A percentile compares a stretch with the other conserved stretches of the same genome.
phyloP scores from a whole-genome alignment of 306 rosid species.

The Oxytropis ochrocephala region DNA sequence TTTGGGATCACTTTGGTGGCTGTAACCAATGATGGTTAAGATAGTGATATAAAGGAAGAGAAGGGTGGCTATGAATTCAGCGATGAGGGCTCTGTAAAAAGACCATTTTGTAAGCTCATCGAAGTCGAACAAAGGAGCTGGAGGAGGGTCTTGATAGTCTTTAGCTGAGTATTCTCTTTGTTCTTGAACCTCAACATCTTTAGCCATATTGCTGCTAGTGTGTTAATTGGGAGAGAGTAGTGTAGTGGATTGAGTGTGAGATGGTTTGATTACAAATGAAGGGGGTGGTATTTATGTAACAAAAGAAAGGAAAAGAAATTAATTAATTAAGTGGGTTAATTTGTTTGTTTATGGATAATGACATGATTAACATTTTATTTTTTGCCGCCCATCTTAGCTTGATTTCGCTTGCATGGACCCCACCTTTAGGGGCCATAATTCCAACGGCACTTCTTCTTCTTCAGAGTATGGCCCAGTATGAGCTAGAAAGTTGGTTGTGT shows the following conservation, averaged over 20 bases:
- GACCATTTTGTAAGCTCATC: conserved; percentile 82
- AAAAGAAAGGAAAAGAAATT: conserved; percentile 3
- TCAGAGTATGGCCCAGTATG: background rate
- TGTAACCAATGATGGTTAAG: conserved; percentile 78
- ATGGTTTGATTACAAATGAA: background rate
- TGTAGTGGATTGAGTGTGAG: background rate
- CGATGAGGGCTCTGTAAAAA: conserved; percentile 72
- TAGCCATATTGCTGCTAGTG: conserved; percentile 23
- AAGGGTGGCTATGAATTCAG: conserved; percentile 88
- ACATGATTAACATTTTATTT: conserved; percentile 27
- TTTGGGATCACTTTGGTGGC: background rate
- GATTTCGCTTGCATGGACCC: conserved; percentile 65
- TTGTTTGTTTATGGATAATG: background rate
- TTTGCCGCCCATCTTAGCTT: conserved; percentile 69
- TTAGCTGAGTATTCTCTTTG: conserved; percentile 58
- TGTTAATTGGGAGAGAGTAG: background rate
- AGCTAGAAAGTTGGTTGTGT: background rate
- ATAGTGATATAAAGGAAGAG: conserved; percentile 82
- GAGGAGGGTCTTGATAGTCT: conserved; percentile 92
- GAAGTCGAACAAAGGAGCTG: conserved; percentile 62
- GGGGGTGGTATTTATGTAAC: conserved; percentile 56
- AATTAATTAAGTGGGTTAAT: conserved; percentile 10
- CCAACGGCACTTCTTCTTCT: conserved; percentile 39
- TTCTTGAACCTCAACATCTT: conserved; percentile 69
- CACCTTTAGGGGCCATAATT: conserved; percentile 15